Base-by-base conservation (phyloP, 495 filamentous ascomycete species). In the Aeminium ludgeri region DNA sequence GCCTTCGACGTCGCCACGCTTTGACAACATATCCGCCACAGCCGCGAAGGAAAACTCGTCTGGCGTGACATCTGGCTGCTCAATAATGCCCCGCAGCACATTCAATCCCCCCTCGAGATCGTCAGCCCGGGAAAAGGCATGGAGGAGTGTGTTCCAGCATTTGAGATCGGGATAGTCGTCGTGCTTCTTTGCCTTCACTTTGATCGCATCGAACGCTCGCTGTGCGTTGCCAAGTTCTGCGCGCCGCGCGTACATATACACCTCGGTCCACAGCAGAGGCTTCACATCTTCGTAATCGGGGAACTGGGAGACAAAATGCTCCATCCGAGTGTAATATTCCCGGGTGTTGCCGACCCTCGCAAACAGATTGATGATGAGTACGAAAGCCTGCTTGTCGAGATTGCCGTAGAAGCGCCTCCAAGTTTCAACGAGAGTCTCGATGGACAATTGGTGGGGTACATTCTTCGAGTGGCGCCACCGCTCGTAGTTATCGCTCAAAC, bases 141-240 rank as follows among this genome's bases (percentile, higher is more conserved):
- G 69, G 12, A 97, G 61, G 25, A 94, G 54, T 20, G 80, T 76
- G 52, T 95, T 93, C 74, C 76, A 91, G 32, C 68, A 70, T 10
- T 60, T 45, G 0, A 59, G 55, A 45, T 69, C 68, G 15, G 72
- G 76, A 13, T 60, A 36, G 11, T 81, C 48, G 0, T 64, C 59
- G 42, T 74, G 73, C 34, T 71, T 65, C 1, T 57, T 51, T 10
- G 55, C 47, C 2, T 83, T 65, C 8, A 70, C 60, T 1, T 29
- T 10, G n/a, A 40, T 33, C 11, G 38, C 40, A 19, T 72, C 35
- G 37, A 93, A 85, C 38, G 76, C 68, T 8, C 59, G 51, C 2
- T 62, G 49, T 10, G 77, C 73, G 29, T 70, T 65, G 15, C 57
- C 44, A 1, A 76, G 55, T 40, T 91, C 72, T 0, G 73, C 78